Conservation (phyloP, 2,329 filamentous ascomycete species). For the Celoporthe dispersa region DNA sequence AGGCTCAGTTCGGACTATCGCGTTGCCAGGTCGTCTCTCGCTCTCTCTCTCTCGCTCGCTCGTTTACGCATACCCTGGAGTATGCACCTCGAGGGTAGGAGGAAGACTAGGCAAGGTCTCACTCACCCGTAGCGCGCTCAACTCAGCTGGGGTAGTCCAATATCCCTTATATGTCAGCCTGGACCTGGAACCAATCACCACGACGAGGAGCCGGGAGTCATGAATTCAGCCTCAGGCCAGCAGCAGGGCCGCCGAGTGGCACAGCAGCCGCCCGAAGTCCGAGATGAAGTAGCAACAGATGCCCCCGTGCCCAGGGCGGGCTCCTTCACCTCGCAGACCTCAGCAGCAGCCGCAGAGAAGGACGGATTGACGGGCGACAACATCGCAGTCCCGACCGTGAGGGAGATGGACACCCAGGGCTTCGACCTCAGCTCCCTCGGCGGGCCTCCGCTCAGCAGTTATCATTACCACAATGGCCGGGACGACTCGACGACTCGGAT, state of each 20-base stretch:
- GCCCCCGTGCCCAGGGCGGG: background rate
- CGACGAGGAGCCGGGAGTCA: background rate
- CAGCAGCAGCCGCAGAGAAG: background rate
- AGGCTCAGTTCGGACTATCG: background rate
- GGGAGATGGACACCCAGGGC: conserved; percentile 17
- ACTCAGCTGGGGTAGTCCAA: background rate
- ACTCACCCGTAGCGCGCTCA: background rate
- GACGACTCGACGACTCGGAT: conserved; percentile 21
- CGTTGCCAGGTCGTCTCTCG: background rate
- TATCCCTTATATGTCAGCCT: background rate
- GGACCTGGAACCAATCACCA: background rate
- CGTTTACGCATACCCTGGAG: background rate
- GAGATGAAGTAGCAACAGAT: background rate
- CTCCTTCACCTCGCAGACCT: background rate
- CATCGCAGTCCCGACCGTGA: background rate
- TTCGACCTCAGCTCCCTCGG: conserved; percentile 22
- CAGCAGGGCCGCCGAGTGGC: background rate
- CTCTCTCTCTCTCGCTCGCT: background rate
- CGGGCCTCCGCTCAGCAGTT: conserved; percentile 7
- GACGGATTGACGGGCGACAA: conserved; percentile 5
- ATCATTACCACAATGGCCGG: conserved; percentile 5
- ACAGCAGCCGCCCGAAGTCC: background rate
- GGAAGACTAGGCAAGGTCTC: background rate
- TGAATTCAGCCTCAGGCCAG: background rate
- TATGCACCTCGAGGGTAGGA: background rate